These are phyloP conservation scores for Chytridiales sp. DNA, from an alignment of 371 early-diverging fungal species.

Conservation along the genomic window DNA sequence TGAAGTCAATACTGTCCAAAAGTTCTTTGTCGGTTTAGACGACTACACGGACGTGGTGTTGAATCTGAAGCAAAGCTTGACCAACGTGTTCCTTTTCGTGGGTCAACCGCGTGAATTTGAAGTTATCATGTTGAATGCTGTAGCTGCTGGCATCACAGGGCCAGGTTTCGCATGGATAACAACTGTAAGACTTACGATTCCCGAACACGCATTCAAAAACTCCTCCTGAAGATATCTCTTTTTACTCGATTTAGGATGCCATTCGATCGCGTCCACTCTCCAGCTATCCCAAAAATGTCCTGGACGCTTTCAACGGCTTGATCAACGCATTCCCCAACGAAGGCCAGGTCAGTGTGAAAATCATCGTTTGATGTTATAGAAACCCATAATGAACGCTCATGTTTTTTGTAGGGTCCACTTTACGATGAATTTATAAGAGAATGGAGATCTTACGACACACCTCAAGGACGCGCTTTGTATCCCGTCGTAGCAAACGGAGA, in stretches of 20 bases:
- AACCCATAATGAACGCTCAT: no score
- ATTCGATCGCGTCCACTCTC: no score
- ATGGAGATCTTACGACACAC: no score
- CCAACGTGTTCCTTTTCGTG: neutral
- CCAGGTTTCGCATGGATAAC: slow-evolving; percentile 8
- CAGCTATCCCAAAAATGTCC: neutral
- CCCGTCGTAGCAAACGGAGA: no score
- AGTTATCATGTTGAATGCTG: neutral
- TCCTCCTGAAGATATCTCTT: no score
- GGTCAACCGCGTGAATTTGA: neutral
- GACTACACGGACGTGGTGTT: neutral
- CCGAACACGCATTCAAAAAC: no score
- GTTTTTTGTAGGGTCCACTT: no score
- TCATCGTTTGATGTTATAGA: no score
- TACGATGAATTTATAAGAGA: no score
- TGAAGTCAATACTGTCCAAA: slow-evolving; percentile 1
- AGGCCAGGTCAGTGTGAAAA: neutral
- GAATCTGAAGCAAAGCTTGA: neutral
- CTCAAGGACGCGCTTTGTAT: no score
- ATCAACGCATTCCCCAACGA: slow-evolving; percentile 1
- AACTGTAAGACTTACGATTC: no score
- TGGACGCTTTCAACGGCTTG: neutral
- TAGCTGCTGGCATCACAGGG: neutral
- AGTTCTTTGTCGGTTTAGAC: neutral
- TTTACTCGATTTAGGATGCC: no score